Evolutionary conservation across 2,329 filamentous ascomycete genomes (phyloP), one percentile per base, ranked within the genome.

Genomic region (Stagonosporopsis chrysanthemi): DNA sequence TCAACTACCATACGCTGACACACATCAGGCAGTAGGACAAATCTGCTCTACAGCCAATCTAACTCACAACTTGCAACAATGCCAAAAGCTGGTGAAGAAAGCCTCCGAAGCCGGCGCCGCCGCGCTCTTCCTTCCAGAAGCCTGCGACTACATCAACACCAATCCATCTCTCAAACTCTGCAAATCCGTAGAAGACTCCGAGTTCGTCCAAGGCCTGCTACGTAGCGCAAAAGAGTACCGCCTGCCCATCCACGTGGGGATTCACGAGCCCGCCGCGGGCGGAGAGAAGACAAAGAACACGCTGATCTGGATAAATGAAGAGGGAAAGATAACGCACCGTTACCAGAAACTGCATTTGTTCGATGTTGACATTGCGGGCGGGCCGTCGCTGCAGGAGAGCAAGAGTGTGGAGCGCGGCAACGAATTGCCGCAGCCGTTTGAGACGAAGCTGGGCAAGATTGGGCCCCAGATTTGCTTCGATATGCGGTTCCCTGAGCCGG

Each of bases 311-410:
- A 90, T 91, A 62, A 78, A 87, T 65, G 81, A 83, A 39, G 67
- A 79, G 0, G 88, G 88, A 0, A 70, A 81, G 4, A 86, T 90
- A 26, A 76, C 78, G 1, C 82, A 88, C 14, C 79, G 82, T 19
- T 97, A 97, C 78, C 90, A 96, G 75, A 98, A 98, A 76, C 79
- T 97, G 29, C 93, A 97, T 74, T 83, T 97, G 14, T 97, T 98
- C 77, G 92, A 97, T 74, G 84, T 87, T 56, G 82, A 83, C 39
- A 84, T 87, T 56, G 78, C 82, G 52, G 78, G 79, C 23, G 86
- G 85, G 0, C 86, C 87, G 0, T 75, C 80, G 0, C 73, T 90
- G 61, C 86, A 83, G 64, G 88, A 91, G 72, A 88, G 85, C 70
- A 78, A 81, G 56, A 89, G 83, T 42, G 90, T 92, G 0, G 88